These are phyloP conservation scores for Wallacemonas sp. DNA, from an alignment of 208 protist genomes.

Conservation along the genomic window DNA sequence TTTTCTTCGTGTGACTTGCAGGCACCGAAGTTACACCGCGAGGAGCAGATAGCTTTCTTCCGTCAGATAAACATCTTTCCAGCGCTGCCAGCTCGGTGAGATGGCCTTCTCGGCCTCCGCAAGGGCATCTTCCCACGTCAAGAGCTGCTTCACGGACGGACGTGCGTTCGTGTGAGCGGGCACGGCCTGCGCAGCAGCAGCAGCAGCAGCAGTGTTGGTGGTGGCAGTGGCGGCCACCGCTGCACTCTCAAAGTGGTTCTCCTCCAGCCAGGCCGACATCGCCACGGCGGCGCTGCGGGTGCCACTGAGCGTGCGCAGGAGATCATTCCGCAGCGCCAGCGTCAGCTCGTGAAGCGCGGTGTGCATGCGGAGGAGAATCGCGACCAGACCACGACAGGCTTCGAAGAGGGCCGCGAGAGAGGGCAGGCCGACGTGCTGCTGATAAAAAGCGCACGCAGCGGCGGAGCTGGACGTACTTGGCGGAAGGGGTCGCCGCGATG, in stretches of 20 bases:
- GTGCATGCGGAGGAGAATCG: conserved; percentile 51
- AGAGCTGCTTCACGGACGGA: neutral
- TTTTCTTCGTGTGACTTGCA: neutral
- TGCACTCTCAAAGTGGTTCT: neutral
- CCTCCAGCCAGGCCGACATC: conserved; percentile 13
- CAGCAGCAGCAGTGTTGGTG: neutral
- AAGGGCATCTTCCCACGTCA: conserved; percentile 9
- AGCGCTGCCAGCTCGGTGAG: conserved; percentile 24
- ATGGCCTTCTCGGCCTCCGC: conserved; percentile 17
- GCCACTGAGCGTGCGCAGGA: conserved; percentile 26
- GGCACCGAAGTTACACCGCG: neutral
- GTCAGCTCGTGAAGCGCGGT: conserved; percentile 58
- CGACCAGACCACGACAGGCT: conserved; percentile 42
- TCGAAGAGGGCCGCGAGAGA: conserved; percentile 22
- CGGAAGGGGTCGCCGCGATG: neutral
- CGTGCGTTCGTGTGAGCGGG: neutral
- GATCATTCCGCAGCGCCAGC: conserved; percentile 44
- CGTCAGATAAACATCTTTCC: conserved; percentile 38
- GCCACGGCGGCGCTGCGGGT: conserved; percentile 13
- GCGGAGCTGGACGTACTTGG: neutral
- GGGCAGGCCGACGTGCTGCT: neutral
- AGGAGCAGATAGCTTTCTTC: conserved; percentile 53
- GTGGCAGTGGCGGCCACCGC: neutral
- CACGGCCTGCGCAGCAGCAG: no score
- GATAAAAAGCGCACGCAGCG: neutral